Conservation (phyloP, 768 basidiomycete genomes). For the Rubroboletus satanas region DNA sequence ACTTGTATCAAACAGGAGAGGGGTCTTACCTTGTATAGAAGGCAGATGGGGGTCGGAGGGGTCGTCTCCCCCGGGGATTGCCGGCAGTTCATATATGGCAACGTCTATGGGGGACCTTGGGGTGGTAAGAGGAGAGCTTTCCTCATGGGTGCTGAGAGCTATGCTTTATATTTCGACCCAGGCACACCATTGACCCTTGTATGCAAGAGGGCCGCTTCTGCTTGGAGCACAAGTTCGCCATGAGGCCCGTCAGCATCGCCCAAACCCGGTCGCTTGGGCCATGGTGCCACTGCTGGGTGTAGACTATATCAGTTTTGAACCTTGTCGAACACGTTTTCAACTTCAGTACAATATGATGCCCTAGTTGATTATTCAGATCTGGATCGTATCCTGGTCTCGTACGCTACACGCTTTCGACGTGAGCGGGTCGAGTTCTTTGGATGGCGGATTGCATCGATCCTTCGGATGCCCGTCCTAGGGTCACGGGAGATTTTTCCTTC, state of each 20-base stretch:
- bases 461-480: neutral
- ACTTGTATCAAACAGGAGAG: neutral
- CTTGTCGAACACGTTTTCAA: conserved; percentile 14
- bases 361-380: conserved; percentile 2
- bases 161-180: conserved; percentile 14
- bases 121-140: neutral
- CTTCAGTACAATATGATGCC: neutral
- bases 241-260: conserved; percentile 6
- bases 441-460: neutral
- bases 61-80: conserved; percentile 14
- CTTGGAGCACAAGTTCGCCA: neutral
- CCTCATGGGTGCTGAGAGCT: neutral
- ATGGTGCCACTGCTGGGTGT: conserved; percentile 6
- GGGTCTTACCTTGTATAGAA: conserved; percentile 6
- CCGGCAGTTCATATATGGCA: conserved; percentile 8
- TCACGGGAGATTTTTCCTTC: neutral
- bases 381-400: neutral
- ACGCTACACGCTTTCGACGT: conserved; percentile 3
- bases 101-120: neutral
- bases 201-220: conserved; percentile 3
- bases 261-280: conserved; percentile 16
- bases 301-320: conserved; percentile 9
- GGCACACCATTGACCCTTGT: conserved; percentile 13
- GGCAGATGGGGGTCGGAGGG: conserved; percentile 10
- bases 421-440: neutral